These are phyloP conservation scores for Lipomyces spencermartinsiae DNA, from an alignment of 805 yeast genomes.

Conservation along the genomic window DNA sequence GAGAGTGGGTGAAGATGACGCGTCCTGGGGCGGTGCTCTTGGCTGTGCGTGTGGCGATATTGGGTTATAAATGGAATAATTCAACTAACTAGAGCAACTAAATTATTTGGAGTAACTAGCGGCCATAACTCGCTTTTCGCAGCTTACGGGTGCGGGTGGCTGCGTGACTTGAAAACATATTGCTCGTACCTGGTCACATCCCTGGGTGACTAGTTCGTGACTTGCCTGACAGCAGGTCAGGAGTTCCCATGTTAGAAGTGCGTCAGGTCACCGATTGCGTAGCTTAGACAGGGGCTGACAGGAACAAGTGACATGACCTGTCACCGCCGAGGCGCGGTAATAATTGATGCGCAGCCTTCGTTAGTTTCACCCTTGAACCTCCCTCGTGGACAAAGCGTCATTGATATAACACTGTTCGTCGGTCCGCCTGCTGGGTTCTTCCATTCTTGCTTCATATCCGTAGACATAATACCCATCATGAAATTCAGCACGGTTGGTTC, in stretches of 20 bases:
- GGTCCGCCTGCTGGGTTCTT: background rate
- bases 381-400: background rate
- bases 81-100: no score
- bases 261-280: background rate
- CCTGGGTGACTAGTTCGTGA: background rate
- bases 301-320: slow-evolving; percentile 1
- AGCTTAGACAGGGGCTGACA: background rate
- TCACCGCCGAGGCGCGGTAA: background rate
- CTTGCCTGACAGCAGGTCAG: background rate
- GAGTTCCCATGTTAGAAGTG: background rate
- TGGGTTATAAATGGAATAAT: no score
- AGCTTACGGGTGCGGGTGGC: no score
- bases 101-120: no score
- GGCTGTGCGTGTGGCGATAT: background rate
- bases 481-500: background rate
- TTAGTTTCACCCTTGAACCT: background rate
- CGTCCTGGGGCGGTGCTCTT: background rate
- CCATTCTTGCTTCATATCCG: background rate
- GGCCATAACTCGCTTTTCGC: no score
- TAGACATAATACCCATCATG: background rate
- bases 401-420: background rate
- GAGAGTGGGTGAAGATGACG: background rate
- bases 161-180: no score
- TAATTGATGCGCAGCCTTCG: background rate
- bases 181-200: no score